Evolutionary conservation across 2,329 filamentous ascomycete genomes (phyloP).

Genomic region (Cladorrhinum sp.): DNA sequence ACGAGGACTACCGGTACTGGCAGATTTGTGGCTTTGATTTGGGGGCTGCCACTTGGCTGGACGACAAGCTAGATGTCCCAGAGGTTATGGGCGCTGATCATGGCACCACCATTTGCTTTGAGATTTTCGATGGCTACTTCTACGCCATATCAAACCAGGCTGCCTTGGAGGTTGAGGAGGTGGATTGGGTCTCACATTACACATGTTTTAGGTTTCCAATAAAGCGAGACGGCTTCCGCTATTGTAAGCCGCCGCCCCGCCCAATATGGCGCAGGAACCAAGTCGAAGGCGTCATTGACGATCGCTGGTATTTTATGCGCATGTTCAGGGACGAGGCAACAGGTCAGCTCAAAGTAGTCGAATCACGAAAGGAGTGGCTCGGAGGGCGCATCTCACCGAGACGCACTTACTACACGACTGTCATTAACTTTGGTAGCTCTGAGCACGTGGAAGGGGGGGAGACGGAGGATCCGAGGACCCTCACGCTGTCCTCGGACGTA

Average conservation of each 20-base stretch:
- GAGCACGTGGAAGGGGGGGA: background rate
- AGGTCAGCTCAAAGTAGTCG: constrained; percentile 58
- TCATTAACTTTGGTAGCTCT: constrained; percentile 42
- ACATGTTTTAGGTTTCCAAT: constrained; percentile 63
- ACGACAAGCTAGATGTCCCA: constrained; percentile 49
- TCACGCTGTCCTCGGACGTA: background rate
- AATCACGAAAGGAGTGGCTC: constrained; percentile 67
- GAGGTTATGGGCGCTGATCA: constrained; percentile 63
- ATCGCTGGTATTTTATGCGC: constrained; percentile 67
- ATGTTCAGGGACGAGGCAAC: constrained; percentile 59
- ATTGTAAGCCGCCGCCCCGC: constrained; percentile 43
- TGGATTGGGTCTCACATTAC: constrained; percentile 68
- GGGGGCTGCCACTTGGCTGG: constrained; percentile 37
- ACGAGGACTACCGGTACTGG: constrained; percentile 62
- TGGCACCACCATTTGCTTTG: constrained; percentile 67
- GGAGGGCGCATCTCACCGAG: constrained; percentile 51
- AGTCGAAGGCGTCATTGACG: constrained; percentile 67
- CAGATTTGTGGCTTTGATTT: constrained; percentile 54
- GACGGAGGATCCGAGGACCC: background rate
- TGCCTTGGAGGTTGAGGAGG: constrained; percentile 58
- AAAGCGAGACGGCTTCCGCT: constrained; percentile 38
- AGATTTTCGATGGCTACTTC: constrained; percentile 62
- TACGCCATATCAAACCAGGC: constrained; percentile 68
- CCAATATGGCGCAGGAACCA: constrained; percentile 65
- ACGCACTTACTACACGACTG: constrained; percentile 63